Conservation (phyloP, 176 grass and related monocot species). For the Triticum urartu region DNA sequence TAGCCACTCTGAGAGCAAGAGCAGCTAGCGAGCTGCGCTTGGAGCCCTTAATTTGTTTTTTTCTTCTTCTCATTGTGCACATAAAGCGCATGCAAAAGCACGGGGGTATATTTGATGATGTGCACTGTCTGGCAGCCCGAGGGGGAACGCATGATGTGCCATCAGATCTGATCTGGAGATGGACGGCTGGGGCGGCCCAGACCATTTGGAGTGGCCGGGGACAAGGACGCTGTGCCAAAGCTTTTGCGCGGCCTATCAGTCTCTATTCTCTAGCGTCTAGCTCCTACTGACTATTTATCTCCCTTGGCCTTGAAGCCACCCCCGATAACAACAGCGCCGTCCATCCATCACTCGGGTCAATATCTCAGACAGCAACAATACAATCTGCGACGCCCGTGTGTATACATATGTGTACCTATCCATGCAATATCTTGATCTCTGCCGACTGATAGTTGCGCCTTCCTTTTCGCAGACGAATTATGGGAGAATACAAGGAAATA, state of each 20-base stretch:
- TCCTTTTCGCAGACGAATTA: constrained; percentile 4
- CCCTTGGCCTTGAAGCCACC: constrained; percentile 31
- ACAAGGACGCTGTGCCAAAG: constrained; percentile 43
- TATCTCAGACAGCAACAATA: constrained; percentile 36
- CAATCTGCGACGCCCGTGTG: constrained; percentile 19
- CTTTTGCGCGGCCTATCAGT: neutral
- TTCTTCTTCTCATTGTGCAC: neutral
- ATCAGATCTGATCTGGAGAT: constrained; percentile 43
- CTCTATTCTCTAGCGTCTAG: neutral
- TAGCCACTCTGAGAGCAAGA: constrained; percentile 1
- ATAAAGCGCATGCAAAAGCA: constrained; percentile 29
- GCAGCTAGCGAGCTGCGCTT: neutral
- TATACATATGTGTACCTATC: constrained; percentile 28
- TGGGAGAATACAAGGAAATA: neutral
- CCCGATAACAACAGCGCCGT: constrained; percentile 32
- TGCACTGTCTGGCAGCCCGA: constrained; percentile 31
- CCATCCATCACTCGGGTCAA: neutral
- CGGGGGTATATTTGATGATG: constrained; percentile 23
- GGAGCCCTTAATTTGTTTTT: neutral
- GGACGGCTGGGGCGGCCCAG: constrained; percentile 36
- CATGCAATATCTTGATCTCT: constrained; percentile 45
- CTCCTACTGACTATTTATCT: constrained; percentile 25
- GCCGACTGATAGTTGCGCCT: constrained; percentile 15
- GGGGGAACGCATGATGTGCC: constrained; percentile 25
- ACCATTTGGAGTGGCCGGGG: constrained; percentile 20